Percentiles rank a stretch among this genome's conserved stretches.
phyloP scores from a whole-genome alignment of 805 yeast species.

The Candida glaebosa region DNA sequence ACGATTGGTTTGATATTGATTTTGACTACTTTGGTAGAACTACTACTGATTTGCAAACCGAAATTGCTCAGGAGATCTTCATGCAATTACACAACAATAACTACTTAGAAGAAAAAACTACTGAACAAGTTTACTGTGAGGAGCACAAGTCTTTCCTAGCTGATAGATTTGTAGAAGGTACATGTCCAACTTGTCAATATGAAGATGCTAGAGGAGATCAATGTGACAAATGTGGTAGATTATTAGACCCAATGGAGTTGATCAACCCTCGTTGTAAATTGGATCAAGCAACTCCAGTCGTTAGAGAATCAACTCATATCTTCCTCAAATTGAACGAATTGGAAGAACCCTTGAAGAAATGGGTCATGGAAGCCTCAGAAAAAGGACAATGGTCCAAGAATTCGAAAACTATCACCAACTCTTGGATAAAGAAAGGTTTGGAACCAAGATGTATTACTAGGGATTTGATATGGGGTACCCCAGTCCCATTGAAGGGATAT shows the following conservation, averaged over 20 bases:
- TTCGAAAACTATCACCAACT: conserved; percentile 80
- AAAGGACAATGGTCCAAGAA: conserved; percentile 91
- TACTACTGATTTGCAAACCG: conserved; percentile 86
- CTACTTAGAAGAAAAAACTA: conserved; percentile 78
- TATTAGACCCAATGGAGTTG: conserved; percentile 89
- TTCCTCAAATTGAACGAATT: conserved; percentile 81
- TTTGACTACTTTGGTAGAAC: conserved; percentile 97
- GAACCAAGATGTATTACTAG: conserved; percentile 95
- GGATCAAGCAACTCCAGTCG: conserved; percentile 78
- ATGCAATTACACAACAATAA: conserved; percentile 71
- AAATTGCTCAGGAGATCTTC: conserved; percentile 93
- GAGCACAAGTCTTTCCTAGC: conserved; percentile 89
- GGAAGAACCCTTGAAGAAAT: conserved; percentile 67
- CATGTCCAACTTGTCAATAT: conserved; percentile 90
- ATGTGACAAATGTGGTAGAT: conserved; percentile 92
- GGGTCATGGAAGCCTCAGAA: conserved; percentile 66
- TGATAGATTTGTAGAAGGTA: conserved; percentile 96
- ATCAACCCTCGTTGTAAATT: conserved; percentile 94
- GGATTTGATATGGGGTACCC: conserved; percentile 97
- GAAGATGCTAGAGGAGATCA: conserved; percentile 99
- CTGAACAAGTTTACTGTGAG: conserved; percentile 89
- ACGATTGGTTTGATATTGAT: conserved; percentile 95
- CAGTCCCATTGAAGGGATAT: conserved; percentile 87
- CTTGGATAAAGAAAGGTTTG: conserved; percentile 93
- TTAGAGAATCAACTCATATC: conserved; percentile 78